Evolutionary conservation across 2,329 filamentous ascomycete genomes (phyloP), one percentile per base, ranked within the genome.

Genomic region (Plenodomus biglobosus): DNA sequence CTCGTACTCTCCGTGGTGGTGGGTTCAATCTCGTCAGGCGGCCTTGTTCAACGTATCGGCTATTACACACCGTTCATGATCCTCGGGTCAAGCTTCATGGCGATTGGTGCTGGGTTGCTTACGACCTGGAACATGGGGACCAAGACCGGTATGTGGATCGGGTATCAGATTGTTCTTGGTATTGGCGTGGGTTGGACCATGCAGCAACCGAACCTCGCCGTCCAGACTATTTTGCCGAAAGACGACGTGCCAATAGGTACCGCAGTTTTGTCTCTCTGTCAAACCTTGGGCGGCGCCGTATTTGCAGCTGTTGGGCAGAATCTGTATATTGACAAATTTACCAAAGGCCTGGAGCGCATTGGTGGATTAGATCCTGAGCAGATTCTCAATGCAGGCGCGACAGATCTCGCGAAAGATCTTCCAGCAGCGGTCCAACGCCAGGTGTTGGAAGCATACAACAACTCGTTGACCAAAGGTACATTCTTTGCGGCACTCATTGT

Each of bases 401-500:
- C 85, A 0, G 76, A 81, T 19, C 71, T 91, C 10, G 76, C 78
- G 40, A 66, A 70, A 0, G 30, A 40, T 3, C 54, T 70, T 2
- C 54, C 64, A 3, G n/a, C 45, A 27, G 40, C 44, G 0, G 35
- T 64, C 3, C 52, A 48, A 18, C 43, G 38, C 5, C 21, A 8
- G 8, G 61, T 69, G 1, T 41, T 69, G 1, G 43, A 53, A 39
- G 65, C 65, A 1, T 71, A 71, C 51, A 70, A 67, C 42, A 32
- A 56, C 6, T 58, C 61, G 11, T 36, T 71, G 5, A 68, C 58
- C 20, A 44, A 66, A 16, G 66, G 65, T 1, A 65, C 79, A 0
- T 89, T 86, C 60, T 78, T 81, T 45, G 80, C 87, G 6, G 78
- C 77, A 3, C 70, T 85, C 8, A 78, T 80, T 5, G 73, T 86